Base-by-base conservation (phyloP, 2,329 filamentous ascomycete species). In the Xylariaceae sp. region DNA sequence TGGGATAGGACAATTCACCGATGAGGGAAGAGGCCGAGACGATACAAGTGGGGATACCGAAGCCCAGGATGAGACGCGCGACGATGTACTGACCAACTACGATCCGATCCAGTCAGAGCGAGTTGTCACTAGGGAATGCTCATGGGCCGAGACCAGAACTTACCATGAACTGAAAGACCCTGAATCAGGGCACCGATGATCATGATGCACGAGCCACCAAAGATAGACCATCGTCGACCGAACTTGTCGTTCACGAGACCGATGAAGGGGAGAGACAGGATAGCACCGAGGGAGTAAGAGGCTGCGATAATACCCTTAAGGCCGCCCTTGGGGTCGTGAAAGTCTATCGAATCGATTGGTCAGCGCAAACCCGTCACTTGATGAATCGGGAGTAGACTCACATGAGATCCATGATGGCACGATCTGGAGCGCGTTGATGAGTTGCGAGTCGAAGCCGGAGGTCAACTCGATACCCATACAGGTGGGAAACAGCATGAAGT, bases 391-490 rank as follows among this genome's bases (percentile, higher is more conserved):
- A n/a, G 13, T 2, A 33, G 14, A 52, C 61, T 54, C 43, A 67
- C 64, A 67, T 0, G 36, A 16, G 9, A 55, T 53, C 62, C 64
- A 69, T 0, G 50, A 50, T 0, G 50, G 50, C 9, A 66, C 59
- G 23, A 66, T 63, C 48, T 69, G 66, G 3, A 68, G 53, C 6
- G 65, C 62, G 38, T 69, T 69, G 52, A 69, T 68, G 55, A 69
- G 60, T 55, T 68, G 64, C 31, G 64, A 67, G 50, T 69, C 66
- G 44, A 68, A 69, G 0, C 66, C 66, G 9, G 65, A 67, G 0
- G 66, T 69, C 55, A 68, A 50, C 59, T 81, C 77, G 41, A 81
- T 76, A 32, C 76, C 76, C 62, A 80, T 74, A 54, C 73, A 78
- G 30, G 73, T 74, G 15, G 74, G 73, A 41, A 81, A 73, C 34